phyloP scores from a whole-genome alignment of 768 basidiomycete species.

The Rhodotorula sphaerocarpa region DNA sequence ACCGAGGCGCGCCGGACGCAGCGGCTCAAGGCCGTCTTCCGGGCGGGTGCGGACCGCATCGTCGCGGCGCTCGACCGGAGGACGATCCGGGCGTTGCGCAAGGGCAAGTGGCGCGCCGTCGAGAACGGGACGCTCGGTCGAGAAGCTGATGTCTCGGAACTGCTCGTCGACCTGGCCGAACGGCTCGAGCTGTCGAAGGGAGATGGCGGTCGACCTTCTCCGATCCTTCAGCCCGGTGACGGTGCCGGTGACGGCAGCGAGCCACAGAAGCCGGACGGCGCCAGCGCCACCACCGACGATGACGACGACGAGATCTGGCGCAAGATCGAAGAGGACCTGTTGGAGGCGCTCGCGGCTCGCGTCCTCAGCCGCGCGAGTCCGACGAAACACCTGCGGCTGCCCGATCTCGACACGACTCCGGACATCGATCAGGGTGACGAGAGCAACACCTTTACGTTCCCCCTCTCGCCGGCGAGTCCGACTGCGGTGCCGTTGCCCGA shows the following conservation, averaged over 20 bases:
- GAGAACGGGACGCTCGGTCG: not conserved
- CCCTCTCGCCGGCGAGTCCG: conserved; percentile 17
- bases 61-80: conserved; percentile 9
- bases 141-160: not conserved
- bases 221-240: too few species aligned
- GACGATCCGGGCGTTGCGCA: not conserved
- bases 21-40: conserved; percentile 10
- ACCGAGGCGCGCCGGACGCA: conserved; percentile 21
- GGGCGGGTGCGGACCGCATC: conserved; percentile 14
- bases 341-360: conserved; percentile 7
- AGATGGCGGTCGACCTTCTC: too few species aligned
- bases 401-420: not conserved
- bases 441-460: not conserved
- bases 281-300: conserved; percentile 1
- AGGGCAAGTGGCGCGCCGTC: conserved; percentile 7
- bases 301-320: not conserved
- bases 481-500: conserved; percentile 9
- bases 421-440: not conserved
- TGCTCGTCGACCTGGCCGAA: too few species aligned
- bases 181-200: too few species aligned
- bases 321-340: conserved; percentile 9
- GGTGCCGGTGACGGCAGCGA: too few species aligned
- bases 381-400: not conserved
- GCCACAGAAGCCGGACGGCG: too few species aligned
- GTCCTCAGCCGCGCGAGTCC: conserved; percentile 4